A percentile compares a stretch with the other conserved stretches of the same genome.
Evolutionary conservation across 192 early-diverging fungal genomes (phyloP).

Genomic region (Coemansia sp.): DNA sequence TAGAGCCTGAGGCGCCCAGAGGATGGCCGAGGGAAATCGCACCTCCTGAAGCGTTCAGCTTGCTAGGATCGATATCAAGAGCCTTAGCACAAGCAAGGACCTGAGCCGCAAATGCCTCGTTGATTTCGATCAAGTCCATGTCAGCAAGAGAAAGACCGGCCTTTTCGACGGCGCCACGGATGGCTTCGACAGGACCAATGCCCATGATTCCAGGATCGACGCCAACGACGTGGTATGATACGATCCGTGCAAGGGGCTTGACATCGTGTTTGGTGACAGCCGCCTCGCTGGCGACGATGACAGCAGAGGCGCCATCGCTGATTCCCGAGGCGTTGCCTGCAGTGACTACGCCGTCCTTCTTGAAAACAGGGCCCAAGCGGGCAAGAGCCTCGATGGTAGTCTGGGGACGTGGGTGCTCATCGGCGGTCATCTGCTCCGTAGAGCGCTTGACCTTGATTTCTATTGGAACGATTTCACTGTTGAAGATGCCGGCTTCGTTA

Average conservation of each 20-base stretch:
- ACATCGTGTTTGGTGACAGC: slow-evolving; percentile 78
- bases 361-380: slow-evolving; percentile 85
- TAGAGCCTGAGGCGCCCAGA: slow-evolving; percentile 92
- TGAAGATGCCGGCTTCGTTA: slow-evolving; percentile 70
- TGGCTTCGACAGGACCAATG: slow-evolving; percentile 93
- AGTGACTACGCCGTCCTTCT: slow-evolving; percentile 85
- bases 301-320: slow-evolving; percentile 86
- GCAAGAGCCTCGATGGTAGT: slow-evolving; percentile 74
- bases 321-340: slow-evolving; percentile 97
- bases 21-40: slow-evolving; percentile 94
- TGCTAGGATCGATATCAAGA: slow-evolving; percentile 73
- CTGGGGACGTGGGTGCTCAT: slow-evolving; percentile 90
- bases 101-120: slow-evolving; percentile 98
- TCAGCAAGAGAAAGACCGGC: slow-evolving; percentile 75
- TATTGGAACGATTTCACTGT: slow-evolving; percentile 79
- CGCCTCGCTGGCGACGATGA: slow-evolving; percentile 82
- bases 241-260: slow-evolving; percentile 81
- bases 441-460: slow-evolving; percentile 74
- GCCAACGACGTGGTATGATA: slow-evolving; percentile 80
- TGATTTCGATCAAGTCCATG: slow-evolving; percentile 93
- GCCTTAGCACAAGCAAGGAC: slow-evolving; percentile 87
- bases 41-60: slow-evolving; percentile 87
- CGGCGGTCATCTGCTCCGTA: slow-evolving; percentile 63
- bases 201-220: slow-evolving; percentile 96
- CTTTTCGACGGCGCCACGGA: slow-evolving; percentile 76